Conservation (phyloP, 202 grass and related monocot species). For the Hordeum pubiflorum region DNA sequence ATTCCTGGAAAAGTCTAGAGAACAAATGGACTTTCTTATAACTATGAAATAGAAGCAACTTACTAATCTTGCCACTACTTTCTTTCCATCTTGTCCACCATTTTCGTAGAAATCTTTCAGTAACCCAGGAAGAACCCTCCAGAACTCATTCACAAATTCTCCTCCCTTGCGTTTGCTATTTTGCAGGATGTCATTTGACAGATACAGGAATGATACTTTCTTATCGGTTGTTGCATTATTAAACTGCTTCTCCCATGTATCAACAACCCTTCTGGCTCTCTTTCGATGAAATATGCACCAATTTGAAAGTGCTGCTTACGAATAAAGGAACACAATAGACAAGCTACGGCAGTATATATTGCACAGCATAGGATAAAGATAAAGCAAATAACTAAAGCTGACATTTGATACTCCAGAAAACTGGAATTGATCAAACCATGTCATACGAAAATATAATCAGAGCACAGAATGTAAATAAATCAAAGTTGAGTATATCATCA, state of each 20-base stretch:
- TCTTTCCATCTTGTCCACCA: conserved; percentile 63
- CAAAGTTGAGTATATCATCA: neutral
- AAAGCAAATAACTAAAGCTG: neutral
- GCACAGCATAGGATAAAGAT: neutral
- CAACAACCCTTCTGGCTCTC: conserved; percentile 78
- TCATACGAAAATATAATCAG: neutral
- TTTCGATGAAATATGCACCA: conserved; percentile 90
- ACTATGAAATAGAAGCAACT: conserved; percentile 35
- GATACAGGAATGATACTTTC: conserved; percentile 76
- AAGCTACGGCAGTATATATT: neutral
- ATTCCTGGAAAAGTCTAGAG: conserved; percentile 7
- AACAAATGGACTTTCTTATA: conserved; percentile 12
- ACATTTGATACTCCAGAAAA: conserved; percentile 1
- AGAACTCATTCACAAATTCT: conserved; percentile 96
- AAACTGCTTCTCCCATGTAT: conserved; percentile 82
- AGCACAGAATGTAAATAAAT: conserved; percentile 3
- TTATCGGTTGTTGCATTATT: conserved; percentile 57
- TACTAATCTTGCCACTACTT: conserved; percentile 82
- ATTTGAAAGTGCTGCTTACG: conserved; percentile 59
- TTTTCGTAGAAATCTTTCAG: conserved; percentile 75
- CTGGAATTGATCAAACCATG: neutral
- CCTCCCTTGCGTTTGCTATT: conserved; percentile 89
- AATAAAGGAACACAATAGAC: conserved; percentile 37
- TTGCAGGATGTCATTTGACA: conserved; percentile 96
- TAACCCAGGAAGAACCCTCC: conserved; percentile 82